Base-by-base conservation (phyloP, 345 rosid species). In the Combretum micranthum region DNA sequence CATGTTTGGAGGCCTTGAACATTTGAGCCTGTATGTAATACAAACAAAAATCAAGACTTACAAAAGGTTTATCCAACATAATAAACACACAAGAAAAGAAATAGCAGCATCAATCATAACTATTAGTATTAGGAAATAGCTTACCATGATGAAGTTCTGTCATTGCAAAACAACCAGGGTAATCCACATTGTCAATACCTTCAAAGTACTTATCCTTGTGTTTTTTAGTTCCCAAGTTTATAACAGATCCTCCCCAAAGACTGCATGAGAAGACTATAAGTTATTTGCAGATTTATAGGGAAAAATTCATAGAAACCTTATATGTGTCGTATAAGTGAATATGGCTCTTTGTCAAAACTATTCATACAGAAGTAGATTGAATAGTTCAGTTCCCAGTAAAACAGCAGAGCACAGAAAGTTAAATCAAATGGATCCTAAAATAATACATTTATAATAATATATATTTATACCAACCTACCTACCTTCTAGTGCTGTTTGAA, bases 161-260 rank as follows among this genome's bases (percentile, higher is more conserved):
- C 99, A 94, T 94, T 32, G 99, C 99, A 59, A 90, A 94, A 75
- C 99, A 94, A 68, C 99, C 97, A 1, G 84, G 82, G 72, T 85
- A 94, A 10, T 90, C 95, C 57, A 94, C 45, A 64, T 72, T 82
- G 74, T 87, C 99, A 55, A 90, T 87, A 50, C 77, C 87, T 53
- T 90, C 87, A 39, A 71, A 94, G 74, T 85, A 94, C 82, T 90
- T 90, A 52, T 90, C 93, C 71, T 68, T 77, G 56, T 94, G 99
- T 73, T 81, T 94, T 76, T 94, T 82, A n/a, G 97, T 90, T 68
- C 99, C 99, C 50, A 94, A 70, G 70, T 90, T 94, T 65, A 94
- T 60, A 52, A 94, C 96, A 63, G 93, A 77, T 19, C 99, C 95
- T 66, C 99, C 99, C 99, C 99, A 94, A 48, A 94, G 97, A 80